These are phyloP conservation scores for Alternaria gaisen DNA, from an alignment of 2,329 filamentous ascomycete species.

Conservation along the genomic window DNA sequence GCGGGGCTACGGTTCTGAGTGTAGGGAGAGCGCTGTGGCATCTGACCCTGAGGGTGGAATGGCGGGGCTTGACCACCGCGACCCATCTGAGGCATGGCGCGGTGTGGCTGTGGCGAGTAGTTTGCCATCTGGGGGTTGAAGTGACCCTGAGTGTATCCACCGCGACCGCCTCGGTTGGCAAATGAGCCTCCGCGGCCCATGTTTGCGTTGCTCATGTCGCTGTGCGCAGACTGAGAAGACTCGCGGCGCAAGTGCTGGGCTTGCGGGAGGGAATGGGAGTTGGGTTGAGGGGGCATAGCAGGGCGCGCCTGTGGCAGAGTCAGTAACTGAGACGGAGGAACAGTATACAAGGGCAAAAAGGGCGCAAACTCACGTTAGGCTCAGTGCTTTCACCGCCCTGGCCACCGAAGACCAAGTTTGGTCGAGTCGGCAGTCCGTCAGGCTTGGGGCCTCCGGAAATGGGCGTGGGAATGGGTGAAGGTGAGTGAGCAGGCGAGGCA, in stretches of 20 bases:
- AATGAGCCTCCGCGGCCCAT: conserved; percentile 52
- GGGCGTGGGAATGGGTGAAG: conserved; percentile 91
- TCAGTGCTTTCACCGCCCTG: conserved; percentile 75
- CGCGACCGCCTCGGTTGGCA: conserved; percentile 57
- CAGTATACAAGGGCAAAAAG: background rate
- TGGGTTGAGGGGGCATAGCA: conserved; percentile 62
- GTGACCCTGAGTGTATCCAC: conserved; percentile 56
- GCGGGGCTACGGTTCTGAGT: conserved; percentile 69
- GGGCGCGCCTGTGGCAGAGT: conserved; percentile 69
- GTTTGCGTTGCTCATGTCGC: conserved; percentile 71
- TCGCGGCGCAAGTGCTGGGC: conserved; percentile 84
- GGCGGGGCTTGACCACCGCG: conserved; percentile 62
- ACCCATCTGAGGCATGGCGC: conserved; percentile 60
- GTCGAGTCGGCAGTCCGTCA: conserved; percentile 74
- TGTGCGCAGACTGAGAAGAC: conserved; percentile 83
- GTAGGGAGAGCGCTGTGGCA: conserved; percentile 66
- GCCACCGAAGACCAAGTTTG: conserved; percentile 81
- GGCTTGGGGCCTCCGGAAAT: conserved; percentile 85
- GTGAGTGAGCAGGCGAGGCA: conserved; percentile 85
- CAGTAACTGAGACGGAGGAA: conserved; percentile 19
- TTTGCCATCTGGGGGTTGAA: conserved; percentile 57
- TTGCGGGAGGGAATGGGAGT: conserved; percentile 59
- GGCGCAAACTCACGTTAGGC: conserved; percentile 69
- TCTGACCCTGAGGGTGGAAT: conserved; percentile 58
- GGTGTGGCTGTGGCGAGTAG: conserved; percentile 63